Base-by-base conservation (phyloP, 108 stramenopile species). In the Ochromonas danica region DNA sequence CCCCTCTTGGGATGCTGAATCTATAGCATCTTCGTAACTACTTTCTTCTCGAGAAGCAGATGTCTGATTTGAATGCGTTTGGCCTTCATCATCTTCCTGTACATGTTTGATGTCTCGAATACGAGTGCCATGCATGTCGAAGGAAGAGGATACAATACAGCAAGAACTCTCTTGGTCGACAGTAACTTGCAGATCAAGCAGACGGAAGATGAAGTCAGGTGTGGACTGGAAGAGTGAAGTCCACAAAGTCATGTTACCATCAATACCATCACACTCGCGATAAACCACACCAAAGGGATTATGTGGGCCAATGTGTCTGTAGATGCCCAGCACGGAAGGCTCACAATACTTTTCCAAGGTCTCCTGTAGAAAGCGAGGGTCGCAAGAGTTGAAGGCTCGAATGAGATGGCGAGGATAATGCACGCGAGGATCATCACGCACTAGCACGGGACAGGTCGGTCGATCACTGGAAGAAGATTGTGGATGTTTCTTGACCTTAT, bases 401-500 rank as follows among this genome's bases (percentile, higher is more conserved):
- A 57, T 57, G 51, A 57, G 51, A 57, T 57, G 51, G 51, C 51
- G 51, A 57, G 51, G 51, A 57, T 57, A 57, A 57, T 57, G 51
- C 51, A 57, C 51, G 51, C 51, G 51, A 57, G 51, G 51, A 57
- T 57, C 51, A 57, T 57, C 51, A 57, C 51, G 51, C 51, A 57
- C 51, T 57, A 57, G 51, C 51, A 57, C 51, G 51, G 51, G 51
- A 57, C 51, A 57, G 51, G 51, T 57, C 51, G 51, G 51, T 57
- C 51, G 51, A 57, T 57, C 51, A 57, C 51, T 57, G 51, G 51
- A 57, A 57, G 51, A 57, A 57, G 51, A 57, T 57, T 57, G 51
- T 57, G 51, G 51, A 57, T 57, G 51, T 57, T 57, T 57, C 51
- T 57, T 57, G 51, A 57, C 51, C 51, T 57, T 57, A 57, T 57